Evolutionary conservation across 129 eudicot genomes (phyloP).

Genomic region (Ambrosia artemisiifolia): DNA sequence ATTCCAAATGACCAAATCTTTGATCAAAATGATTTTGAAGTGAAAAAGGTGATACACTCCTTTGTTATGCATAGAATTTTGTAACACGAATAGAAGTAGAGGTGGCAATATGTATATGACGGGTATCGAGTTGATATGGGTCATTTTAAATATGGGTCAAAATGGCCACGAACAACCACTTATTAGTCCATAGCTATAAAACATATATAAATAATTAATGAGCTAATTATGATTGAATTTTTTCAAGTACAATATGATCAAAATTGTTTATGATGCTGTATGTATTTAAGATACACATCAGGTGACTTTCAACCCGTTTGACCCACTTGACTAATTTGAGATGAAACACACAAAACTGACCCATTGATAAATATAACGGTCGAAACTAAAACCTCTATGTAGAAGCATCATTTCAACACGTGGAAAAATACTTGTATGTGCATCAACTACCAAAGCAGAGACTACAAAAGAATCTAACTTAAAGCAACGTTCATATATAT

Average conservation of each 20-base stretch:
- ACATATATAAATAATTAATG: background rate
- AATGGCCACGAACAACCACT: too few relatives aligned
- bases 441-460: background rate
- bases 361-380: background rate
- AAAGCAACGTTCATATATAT: background rate
- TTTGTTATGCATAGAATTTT: too few relatives aligned
- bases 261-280: background rate
- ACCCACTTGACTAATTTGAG: background rate
- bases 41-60: too few relatives aligned
- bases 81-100: too few relatives aligned
- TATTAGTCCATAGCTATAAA: background rate
- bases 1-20: too few relatives aligned
- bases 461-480: background rate
- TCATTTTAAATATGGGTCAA: background rate
- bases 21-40: background rate
- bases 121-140: background rate
- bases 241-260: background rate
- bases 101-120: too few relatives aligned
- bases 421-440: too few relatives aligned
- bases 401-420: conserved; percentile 2
- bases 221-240: background rate
- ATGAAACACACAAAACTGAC: background rate
- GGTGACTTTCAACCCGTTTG: conserved; percentile 1
- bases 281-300: background rate
- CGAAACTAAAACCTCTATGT: background rate